Evolutionary conservation across 1,284 basidiomycete genomes (phyloP).

Genomic region (Anthracocystis setariae): DNA sequence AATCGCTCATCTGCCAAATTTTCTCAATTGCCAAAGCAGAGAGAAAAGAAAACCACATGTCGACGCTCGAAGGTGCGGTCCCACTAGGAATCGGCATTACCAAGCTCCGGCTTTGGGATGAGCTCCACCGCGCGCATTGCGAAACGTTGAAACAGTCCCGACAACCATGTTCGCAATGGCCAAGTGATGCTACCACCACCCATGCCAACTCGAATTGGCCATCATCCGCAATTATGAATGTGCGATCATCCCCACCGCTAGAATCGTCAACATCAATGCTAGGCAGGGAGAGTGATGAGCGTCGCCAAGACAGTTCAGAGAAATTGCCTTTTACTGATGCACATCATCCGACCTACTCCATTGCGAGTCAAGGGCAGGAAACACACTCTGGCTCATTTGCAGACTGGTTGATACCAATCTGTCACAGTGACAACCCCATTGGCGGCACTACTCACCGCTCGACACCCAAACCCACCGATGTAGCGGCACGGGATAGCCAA

Average conservation of each 20-base stretch:
- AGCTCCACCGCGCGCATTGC: slow-evolving; percentile 26
- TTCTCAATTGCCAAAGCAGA: background rate
- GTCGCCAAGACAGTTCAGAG: background rate
- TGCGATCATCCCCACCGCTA: no score
- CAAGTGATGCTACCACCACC: background rate
- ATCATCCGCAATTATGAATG: background rate
- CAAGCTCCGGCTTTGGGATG: slow-evolving; percentile 41
- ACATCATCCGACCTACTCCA: no score
- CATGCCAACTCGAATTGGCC: background rate
- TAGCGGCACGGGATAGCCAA: slow-evolving; percentile 4
- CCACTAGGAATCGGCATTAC: slow-evolving; percentile 42
- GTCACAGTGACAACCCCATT: background rate
- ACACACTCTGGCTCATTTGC: background rate
- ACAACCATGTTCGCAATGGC: background rate
- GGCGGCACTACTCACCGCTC: background rate
- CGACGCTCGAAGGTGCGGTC: slow-evolving; percentile 39
- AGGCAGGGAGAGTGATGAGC: background rate
- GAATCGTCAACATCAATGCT: no score
- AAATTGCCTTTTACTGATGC: background rate
- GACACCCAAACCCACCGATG: background rate
- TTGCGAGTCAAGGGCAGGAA: background rate
- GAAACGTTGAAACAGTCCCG: slow-evolving; percentile 2
- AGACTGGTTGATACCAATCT: slow-evolving; percentile 3
- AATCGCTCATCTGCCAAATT: background rate
- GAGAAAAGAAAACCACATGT: slow-evolving; percentile 14